These are phyloP conservation scores for Aphanomyces euteiches DNA, from an alignment of 352 stramenopile genomes.

Conservation along the genomic window DNA sequence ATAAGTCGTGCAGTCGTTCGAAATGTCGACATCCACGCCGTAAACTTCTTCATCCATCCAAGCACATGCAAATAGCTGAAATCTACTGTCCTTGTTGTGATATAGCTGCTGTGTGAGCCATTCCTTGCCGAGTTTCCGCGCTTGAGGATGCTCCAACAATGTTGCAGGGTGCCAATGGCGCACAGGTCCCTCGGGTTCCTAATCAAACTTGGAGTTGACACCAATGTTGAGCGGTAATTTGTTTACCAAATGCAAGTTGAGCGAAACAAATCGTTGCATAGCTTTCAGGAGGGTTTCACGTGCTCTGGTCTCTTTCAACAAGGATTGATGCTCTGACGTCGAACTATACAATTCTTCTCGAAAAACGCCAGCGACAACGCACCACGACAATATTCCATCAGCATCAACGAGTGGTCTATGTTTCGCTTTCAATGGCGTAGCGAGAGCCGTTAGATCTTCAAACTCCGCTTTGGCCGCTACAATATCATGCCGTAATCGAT, in stretches of 20 bases:
- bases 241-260: not conserved
- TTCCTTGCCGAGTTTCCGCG: constrained; percentile 4
- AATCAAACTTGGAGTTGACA: not conserved
- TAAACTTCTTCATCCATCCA: not conserved
- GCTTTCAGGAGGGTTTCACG: not conserved
- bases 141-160: not conserved
- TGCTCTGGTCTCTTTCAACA: not conserved
- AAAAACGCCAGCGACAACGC: not conserved
- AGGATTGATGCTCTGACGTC: not conserved
- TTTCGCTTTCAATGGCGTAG: not conserved
- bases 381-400: constrained; percentile 1
- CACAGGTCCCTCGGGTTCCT: not conserved
- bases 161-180: constrained; percentile 1
- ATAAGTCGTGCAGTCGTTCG: not conserved
- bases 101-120: constrained; percentile 18
- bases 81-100: not conserved
- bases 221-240: not conserved
- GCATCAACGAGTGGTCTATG: not conserved
- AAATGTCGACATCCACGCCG: not conserved
- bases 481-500: not conserved
- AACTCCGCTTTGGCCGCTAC: not conserved
- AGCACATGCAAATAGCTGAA: not conserved
- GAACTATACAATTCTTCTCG: not conserved
- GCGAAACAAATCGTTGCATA: constrained; percentile 1
- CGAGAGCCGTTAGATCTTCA: not conserved